These are phyloP conservation scores for Berkeleyomyces rouxiae DNA, from an alignment of 2,329 filamentous ascomycete species.

Conservation along the genomic window DNA sequence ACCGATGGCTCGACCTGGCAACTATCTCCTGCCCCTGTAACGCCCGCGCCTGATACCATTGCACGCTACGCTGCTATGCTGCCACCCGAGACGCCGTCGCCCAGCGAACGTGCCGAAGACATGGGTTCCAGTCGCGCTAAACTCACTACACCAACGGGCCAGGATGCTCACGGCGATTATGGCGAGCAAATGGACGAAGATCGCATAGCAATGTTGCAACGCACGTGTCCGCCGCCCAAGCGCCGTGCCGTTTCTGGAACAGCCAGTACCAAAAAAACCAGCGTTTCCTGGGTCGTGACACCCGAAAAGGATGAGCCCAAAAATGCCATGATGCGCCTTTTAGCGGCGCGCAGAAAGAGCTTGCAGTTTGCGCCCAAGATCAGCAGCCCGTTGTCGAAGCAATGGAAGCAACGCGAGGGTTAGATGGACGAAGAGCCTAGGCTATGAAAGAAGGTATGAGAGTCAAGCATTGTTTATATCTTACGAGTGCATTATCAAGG, in stretches of 20 bases:
- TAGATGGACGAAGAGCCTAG: background rate
- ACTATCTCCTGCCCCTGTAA: constrained; percentile 41
- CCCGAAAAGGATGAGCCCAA: constrained; percentile 36
- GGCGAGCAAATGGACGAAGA: constrained; percentile 23
- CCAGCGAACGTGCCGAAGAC: constrained; percentile 20
- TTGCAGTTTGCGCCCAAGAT: constrained; percentile 61
- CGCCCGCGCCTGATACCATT: constrained; percentile 38
- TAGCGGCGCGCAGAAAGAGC: constrained; percentile 60
- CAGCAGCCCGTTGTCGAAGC: constrained; percentile 50
- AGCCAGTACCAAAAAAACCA: constrained; percentile 16
- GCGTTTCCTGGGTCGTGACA: constrained; percentile 24
- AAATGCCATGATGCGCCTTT: constrained; percentile 42
- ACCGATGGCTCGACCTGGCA: constrained; percentile 28
- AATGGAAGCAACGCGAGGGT: constrained; percentile 26
- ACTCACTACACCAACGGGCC: background rate
- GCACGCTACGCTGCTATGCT: constrained; percentile 34
- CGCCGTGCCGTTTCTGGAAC: background rate
- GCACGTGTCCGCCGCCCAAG: constrained; percentile 22
- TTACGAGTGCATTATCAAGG: background rate
- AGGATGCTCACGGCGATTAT: constrained; percentile 27
- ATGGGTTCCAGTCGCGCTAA: constrained; percentile 19
- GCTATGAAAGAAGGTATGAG: background rate
- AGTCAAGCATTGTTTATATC: background rate
- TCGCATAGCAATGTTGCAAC: constrained; percentile 21
- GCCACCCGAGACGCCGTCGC: constrained; percentile 29